A percentile compares a stretch with the other conserved stretches of the same genome.
These are phyloP conservation scores for Symmetrospora coprosmae DNA, from an alignment of 768 basidiomycete species.

Conservation along the genomic window DNA sequence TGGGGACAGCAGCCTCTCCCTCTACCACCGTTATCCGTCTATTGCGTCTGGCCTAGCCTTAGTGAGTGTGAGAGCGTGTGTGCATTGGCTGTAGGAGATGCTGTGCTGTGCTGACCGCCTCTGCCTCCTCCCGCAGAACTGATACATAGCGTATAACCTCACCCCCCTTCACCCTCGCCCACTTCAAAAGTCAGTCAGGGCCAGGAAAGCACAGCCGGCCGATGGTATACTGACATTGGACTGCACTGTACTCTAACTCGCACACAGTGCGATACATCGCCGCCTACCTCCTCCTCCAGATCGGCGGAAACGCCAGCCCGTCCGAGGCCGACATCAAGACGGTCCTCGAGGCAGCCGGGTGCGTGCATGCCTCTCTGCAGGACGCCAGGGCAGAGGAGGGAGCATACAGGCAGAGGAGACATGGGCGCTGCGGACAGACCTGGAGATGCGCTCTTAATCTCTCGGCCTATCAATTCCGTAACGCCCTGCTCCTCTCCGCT, in stretches of 20 bases:
- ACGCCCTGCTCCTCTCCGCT: too few relatives aligned
- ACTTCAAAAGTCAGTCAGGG: constrained; percentile 14
- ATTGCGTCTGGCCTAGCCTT: too few relatives aligned
- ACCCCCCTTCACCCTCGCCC: neutral
- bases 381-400: too few relatives aligned
- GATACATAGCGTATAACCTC: neutral
- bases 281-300: constrained; percentile 79
- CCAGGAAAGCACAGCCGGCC: neutral
- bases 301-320: constrained; percentile 79
- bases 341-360: constrained; percentile 61
- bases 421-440: too few relatives aligned
- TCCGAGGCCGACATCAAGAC: constrained; percentile 74
- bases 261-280: constrained; percentile 31
- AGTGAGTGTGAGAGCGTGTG: too few relatives aligned
- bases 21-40: neutral
- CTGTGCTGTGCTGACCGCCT: neutral
- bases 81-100: neutral
- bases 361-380: constrained; percentile 10
- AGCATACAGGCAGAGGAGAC: too few relatives aligned
- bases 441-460: too few relatives aligned
- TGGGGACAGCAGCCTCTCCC: neutral
- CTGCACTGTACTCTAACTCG: neutral
- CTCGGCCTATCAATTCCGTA: too few relatives aligned
- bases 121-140: neutral
- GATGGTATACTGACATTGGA: neutral